Percentiles rank a stretch among this genome's conserved stretches.
Conservation (phyloP, 2,329 filamentous ascomycete species). For the Microdochium paspali region DNA sequence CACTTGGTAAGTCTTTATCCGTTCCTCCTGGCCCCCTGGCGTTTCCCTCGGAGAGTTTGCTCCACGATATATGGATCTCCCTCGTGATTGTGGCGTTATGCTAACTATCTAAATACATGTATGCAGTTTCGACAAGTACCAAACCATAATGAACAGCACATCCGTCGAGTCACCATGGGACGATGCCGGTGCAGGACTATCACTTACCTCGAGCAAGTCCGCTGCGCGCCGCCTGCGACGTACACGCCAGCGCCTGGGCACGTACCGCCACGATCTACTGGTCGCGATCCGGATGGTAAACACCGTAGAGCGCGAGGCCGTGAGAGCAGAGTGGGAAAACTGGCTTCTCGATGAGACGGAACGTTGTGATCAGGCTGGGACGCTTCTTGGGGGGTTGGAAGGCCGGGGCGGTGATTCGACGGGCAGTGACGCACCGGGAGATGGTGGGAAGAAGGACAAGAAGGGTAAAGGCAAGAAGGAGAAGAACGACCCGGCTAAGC, state of each 20-base stretch:
- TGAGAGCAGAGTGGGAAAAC: slow-evolving; percentile 85
- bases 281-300: slow-evolving; percentile 89
- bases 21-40: not conserved
- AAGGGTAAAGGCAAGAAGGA: slow-evolving; percentile 9
- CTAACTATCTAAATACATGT: not conserved
- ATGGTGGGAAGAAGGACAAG: too few relatives aligned
- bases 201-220: slow-evolving; percentile 37
- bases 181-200: slow-evolving; percentile 36
- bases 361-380: slow-evolving; percentile 57
- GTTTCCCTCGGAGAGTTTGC: not conserved
- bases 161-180: slow-evolving; percentile 49
- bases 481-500: slow-evolving; percentile 13
- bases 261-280: slow-evolving; percentile 80
- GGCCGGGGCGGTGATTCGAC: slow-evolving; percentile 8
- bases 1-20: slow-evolving; percentile 33
- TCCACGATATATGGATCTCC: too few relatives aligned
- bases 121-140: slow-evolving; percentile 51
- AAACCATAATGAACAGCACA: slow-evolving; percentile 44
- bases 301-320: slow-evolving; percentile 74
- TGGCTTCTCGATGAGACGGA: slow-evolving; percentile 76
- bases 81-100: too few relatives aligned
- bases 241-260: slow-evolving; percentile 73
- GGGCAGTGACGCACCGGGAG: slow-evolving; percentile 1
- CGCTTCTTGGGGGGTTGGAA: slow-evolving; percentile 27
- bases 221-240: slow-evolving; percentile 60